Percentiles rank a stretch among this genome's conserved stretches.
Conservation (phyloP, 345 rosid species). For the Brassica napus region DNA sequence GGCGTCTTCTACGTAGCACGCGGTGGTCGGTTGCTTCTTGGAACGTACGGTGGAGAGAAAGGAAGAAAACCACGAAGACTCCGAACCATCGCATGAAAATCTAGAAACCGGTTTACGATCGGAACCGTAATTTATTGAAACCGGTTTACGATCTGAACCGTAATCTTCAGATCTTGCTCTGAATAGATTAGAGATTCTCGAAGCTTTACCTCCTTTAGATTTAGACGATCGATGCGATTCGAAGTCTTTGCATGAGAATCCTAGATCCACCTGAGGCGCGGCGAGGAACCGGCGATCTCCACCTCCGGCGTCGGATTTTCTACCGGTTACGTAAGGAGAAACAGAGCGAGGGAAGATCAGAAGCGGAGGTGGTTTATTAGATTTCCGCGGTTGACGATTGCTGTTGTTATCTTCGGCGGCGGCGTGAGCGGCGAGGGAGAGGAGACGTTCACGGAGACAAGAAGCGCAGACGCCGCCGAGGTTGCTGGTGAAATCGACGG, state of each 20-base stretch:
- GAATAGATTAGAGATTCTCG: conserved; percentile 54
- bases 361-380: conserved; percentile 38
- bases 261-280: conserved; percentile 40
- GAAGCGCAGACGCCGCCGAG: conserved; percentile 91
- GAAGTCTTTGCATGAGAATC: conserved; percentile 39
- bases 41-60: conserved; percentile 44
- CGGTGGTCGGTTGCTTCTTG: conserved; percentile 45
- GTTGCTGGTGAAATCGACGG: conserved; percentile 60
- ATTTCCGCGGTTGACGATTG: conserved; percentile 17
- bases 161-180: conserved; percentile 56
- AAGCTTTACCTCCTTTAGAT: conserved; percentile 42
- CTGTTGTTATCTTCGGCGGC: conserved; percentile 23
- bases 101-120: conserved; percentile 32
- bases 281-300: conserved; percentile 13
- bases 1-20: conserved; percentile 27
- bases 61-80: conserved; percentile 54
- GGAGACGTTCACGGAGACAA: conserved; percentile 83
- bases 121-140: conserved; percentile 40
- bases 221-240: conserved; percentile 20
- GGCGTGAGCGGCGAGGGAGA: conserved; percentile 46
- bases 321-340: neutral
- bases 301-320: conserved; percentile 41
- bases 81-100: neutral
- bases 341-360: conserved; percentile 66
- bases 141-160: conserved; percentile 40